A percentile compares a stretch with the other conserved stretches of the same genome.
Conservation (phyloP, 2,329 filamentous ascomycete species). For the Verticillium isaacii region DNA sequence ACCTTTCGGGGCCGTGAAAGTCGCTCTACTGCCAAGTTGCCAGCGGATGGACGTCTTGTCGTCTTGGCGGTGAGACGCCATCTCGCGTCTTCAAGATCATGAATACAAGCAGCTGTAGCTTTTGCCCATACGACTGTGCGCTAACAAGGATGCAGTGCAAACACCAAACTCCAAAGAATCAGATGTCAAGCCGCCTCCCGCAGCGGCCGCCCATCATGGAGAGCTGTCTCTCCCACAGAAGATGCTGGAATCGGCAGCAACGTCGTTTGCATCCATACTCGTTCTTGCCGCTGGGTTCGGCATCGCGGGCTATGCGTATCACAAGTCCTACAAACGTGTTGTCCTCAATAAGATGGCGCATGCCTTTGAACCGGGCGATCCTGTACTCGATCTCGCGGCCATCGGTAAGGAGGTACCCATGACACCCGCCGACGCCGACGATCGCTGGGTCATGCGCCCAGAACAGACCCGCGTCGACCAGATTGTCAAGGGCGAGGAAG, state of each 20-base stretch:
- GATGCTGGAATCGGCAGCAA: slow-evolving; percentile 70
- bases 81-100: background rate
- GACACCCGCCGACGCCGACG: slow-evolving; percentile 34
- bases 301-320: slow-evolving; percentile 70
- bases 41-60: background rate
- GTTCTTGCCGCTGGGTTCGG: slow-evolving; percentile 64
- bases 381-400: slow-evolving; percentile 76
- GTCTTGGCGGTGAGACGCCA: background rate
- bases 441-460: slow-evolving; percentile 77
- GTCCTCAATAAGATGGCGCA: slow-evolving; percentile 90
- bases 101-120: too few species aligned
- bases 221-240: slow-evolving; percentile 44
- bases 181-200: background rate
- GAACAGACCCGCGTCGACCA: slow-evolving; percentile 78
- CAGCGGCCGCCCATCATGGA: slow-evolving; percentile 3
- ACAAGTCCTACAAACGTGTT: slow-evolving; percentile 81
- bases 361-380: slow-evolving; percentile 89
- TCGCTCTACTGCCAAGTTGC: background rate
- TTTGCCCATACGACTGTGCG: background rate
- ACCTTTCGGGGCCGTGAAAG: background rate
- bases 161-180: background rate
- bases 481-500: slow-evolving; percentile 70
- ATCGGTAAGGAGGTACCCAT: slow-evolving; percentile 51
- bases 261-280: slow-evolving; percentile 69
- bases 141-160: slow-evolving; percentile 1